Base-by-base conservation (phyloP, 2,329 filamentous ascomycete genomes). In the Blumeriella jaapii region DNA sequence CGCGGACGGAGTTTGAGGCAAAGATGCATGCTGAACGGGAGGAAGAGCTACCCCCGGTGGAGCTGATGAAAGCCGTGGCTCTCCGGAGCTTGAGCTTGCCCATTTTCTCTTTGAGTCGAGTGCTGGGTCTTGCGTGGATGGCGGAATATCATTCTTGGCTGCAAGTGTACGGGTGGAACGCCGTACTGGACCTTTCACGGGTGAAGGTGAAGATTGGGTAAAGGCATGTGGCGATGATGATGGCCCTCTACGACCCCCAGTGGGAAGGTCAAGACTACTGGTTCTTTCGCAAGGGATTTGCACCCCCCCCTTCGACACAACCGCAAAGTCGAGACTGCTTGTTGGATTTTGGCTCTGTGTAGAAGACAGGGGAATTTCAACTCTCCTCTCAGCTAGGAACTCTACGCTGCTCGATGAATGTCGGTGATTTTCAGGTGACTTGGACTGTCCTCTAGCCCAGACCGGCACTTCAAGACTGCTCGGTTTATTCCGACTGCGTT, bases 21-120 rank as follows among this genome's bases (percentile, higher is more conserved):
- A 3, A 3, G 12, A 4, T 22, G 12, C 7, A 15, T 23, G 11
- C 3, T 15, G 18, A 31, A 11, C 13, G 7, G 5, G 14, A 19
- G n/a, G 12, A 14, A 8, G n/a, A 15, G n/a, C 15, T 13, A 13
- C 4, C 5, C 25, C 30, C 11, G 33, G 25, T 12, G 42, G 40
- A 8, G 40, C 40, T 4, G 40, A 41, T 18, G 40, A 35, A 17
- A 31, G 11, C 2, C 25, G 24, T 2, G 19, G 32, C 9, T 34
- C 31, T 12, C 36, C 43, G n/a, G 34, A 29, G 6, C 22, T 35
- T 12, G 36, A 33, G 8, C 20, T 29, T 6, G 30, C 19, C 31
- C 30, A 41, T 22, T 44, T 42, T 19, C 41, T 43, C 28, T 41
- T 46, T 17, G 28, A 23, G 10, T 20, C 16, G 25, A 42, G 29